Evolutionary conservation across 2,329 filamentous ascomycete species (phyloP), one percentile per base, ranked within the genome.

Genomic region (Calonectria montana): DNA sequence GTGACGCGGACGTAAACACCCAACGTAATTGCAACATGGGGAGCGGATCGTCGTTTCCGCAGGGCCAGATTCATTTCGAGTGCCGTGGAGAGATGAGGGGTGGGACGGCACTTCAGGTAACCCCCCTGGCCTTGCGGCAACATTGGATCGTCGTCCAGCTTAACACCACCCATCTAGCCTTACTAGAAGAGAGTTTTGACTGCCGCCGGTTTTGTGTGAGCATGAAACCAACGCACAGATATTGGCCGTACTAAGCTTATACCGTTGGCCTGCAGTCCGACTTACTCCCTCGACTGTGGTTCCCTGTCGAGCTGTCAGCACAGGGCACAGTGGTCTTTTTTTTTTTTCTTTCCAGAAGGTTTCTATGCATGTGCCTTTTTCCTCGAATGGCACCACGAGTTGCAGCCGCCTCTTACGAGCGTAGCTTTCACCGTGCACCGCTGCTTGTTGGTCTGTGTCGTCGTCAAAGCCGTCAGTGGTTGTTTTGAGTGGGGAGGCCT

Each of bases 261-360:
- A 31, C 31, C 4, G 50, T 35, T 55, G 29, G 50, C 50, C 18
- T 50, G 29, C 37, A 21, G 50, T 55, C 15, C 15, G 27, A 37
- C n/a, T 12, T 55, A 37, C 16, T 10, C 41, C 21, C 29, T 55
- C 50, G 50, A 55, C 29, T 35, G 29, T 10, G 50, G n/a, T n/a
- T 55, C 50, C 50, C n/a, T 55, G 50, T 55, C 50, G 8, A 23
- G 29, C 5, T 18, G 45, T 35, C 37, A 48, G 48, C 48, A 47
- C 21, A 23, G 53, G 45, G 57, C 45, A 35, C 12, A 18, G 37
- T 25, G 3, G 68, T 25, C 35, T 5, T 12, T 3, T 35, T 35
- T 35, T n/a, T n/a, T n/a, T n/a, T n/a, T n/a, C n/a, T n/a, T 72
- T 72, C 70, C 48, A 65, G 70, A 72, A 72, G 65, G 35, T 29